A percentile compares a stretch with the other conserved stretches of the same genome.
These are phyloP conservation scores for Geotrichum carabidarum DNA, from an alignment of 1,139 yeast species.

Conservation along the genomic window DNA sequence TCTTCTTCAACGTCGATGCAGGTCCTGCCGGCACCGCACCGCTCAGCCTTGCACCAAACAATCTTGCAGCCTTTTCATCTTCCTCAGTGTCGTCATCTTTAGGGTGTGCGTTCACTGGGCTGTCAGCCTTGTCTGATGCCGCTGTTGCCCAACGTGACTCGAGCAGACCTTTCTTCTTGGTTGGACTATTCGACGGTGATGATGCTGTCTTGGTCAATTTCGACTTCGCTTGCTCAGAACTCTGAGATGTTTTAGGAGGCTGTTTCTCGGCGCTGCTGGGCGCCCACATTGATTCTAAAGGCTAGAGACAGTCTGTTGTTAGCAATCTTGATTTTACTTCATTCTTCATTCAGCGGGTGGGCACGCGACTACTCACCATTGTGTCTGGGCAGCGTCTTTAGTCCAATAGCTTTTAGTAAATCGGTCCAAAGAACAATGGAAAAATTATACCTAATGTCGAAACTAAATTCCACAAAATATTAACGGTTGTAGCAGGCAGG, in stretches of 20 bases:
- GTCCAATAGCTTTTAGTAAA: no score
- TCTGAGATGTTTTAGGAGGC: neutral
- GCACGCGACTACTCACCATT: neutral
- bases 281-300: constrained; percentile 3
- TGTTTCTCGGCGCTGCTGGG: neutral
- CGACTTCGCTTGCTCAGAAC: no score
- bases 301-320: neutral
- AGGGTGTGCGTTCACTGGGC: neutral
- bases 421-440: no score
- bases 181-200: neutral
- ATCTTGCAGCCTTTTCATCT: neutral
- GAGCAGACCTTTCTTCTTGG: neutral
- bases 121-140: neutral
- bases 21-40: constrained; percentile 4
- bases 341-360: no score
- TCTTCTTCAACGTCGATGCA: constrained; percentile 1
- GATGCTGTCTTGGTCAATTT: neutral
- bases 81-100: neutral
- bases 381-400: neutral
- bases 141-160: neutral
- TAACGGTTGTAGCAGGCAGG: no score
- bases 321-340: neutral
- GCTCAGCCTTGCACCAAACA: constrained; percentile 2
- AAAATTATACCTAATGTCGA: no score
- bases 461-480: no score